A percentile compares a stretch with the other conserved stretches of the same genome.
Evolutionary conservation across 2,329 filamentous ascomycete species (phyloP).

Genomic region (Pezicula neosporulosa): DNA sequence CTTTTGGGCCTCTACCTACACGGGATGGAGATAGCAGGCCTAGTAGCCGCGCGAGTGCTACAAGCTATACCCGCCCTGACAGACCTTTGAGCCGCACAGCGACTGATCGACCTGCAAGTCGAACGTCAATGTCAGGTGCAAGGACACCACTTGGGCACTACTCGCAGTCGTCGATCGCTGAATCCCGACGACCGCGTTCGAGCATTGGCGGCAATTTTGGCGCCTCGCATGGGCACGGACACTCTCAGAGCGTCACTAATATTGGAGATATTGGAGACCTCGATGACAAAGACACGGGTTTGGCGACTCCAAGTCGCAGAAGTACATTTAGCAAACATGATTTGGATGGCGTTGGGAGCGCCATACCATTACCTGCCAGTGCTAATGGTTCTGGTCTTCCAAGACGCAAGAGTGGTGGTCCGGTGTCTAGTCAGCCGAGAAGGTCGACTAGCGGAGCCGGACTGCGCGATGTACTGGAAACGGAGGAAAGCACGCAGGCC

Average conservation of each 20-base stretch:
- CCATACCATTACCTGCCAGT: conserved; percentile 42
- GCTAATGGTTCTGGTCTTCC: conserved; percentile 35
- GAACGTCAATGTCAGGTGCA: conserved; percentile 27
- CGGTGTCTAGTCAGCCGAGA: conserved; percentile 21
- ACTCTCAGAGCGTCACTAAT: conserved; percentile 30
- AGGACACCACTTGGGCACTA: conserved; percentile 31
- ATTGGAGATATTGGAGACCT: conserved; percentile 26
- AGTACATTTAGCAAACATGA: conserved; percentile 38
- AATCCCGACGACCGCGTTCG: conserved; percentile 26
- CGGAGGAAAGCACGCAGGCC: conserved; percentile 21
- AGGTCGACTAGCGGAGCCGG: conserved; percentile 24
- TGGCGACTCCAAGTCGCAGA: conserved; percentile 41
- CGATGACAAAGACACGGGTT: conserved; percentile 22
- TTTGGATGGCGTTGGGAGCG: conserved; percentile 33
- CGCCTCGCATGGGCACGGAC: conserved; percentile 25
- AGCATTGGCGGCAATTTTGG: conserved; percentile 26
- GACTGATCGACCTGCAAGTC: conserved; percentile 23
- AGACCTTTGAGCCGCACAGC: conserved; percentile 26
- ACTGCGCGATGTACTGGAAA: conserved; percentile 16
- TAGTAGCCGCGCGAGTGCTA: conserved; percentile 25
- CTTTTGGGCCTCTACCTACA: conserved; percentile 59
- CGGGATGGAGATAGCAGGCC: conserved; percentile 32
- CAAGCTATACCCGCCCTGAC: conserved; percentile 24
- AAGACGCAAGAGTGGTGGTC: conserved; percentile 45
- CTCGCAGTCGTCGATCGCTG: conserved; percentile 25